These are phyloP conservation scores for Kwoniella pini DNA, from an alignment of 768 basidiomycete species.

Conservation along the genomic window DNA sequence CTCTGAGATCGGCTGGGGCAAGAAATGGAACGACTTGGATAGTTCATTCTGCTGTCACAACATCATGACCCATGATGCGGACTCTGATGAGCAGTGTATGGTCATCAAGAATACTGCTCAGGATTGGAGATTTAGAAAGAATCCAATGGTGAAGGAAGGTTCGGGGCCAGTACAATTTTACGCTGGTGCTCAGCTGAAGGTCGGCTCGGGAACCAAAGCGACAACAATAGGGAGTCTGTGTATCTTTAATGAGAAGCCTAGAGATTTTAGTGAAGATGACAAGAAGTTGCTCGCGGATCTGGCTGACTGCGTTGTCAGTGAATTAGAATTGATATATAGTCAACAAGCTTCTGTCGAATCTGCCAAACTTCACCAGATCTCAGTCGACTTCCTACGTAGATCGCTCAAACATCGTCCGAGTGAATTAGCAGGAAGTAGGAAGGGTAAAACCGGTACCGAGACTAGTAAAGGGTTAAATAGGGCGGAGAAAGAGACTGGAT, in stretches of 20 bases:
- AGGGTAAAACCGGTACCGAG: background rate
- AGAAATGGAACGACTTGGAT: slow-evolving; percentile 28
- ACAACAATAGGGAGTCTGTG: slow-evolving; percentile 49
- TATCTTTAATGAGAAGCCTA: slow-evolving; percentile 44
- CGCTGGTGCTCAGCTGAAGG: slow-evolving; percentile 44
- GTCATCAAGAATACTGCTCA: slow-evolving; percentile 35
- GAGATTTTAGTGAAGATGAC: slow-evolving; percentile 33
- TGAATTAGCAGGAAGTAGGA: slow-evolving; percentile 23
- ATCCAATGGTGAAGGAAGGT: slow-evolving; percentile 34
- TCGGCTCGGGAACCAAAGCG: slow-evolving; percentile 33
- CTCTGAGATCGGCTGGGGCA: slow-evolving; percentile 31
- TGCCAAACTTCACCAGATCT: slow-evolving; percentile 51
- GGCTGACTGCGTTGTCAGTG: slow-evolving; percentile 48
- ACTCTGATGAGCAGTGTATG: slow-evolving; percentile 38
- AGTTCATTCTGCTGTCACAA: slow-evolving; percentile 49
- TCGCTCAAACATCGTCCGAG: slow-evolving; percentile 43
- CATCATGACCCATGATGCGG: slow-evolving; percentile 22
- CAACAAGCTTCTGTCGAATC: slow-evolving; percentile 40
- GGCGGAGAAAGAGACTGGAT: background rate
- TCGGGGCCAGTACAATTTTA: slow-evolving; percentile 39
- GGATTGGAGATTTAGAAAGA: slow-evolving; percentile 50
- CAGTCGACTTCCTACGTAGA: slow-evolving; percentile 52
- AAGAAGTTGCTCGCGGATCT: slow-evolving; percentile 40
- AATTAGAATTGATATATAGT: slow-evolving; percentile 48
- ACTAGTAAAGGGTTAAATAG: background rate